phyloP scores from a whole-genome alignment of 2,329 filamentous ascomycete species.

The Fusarium concolor region DNA sequence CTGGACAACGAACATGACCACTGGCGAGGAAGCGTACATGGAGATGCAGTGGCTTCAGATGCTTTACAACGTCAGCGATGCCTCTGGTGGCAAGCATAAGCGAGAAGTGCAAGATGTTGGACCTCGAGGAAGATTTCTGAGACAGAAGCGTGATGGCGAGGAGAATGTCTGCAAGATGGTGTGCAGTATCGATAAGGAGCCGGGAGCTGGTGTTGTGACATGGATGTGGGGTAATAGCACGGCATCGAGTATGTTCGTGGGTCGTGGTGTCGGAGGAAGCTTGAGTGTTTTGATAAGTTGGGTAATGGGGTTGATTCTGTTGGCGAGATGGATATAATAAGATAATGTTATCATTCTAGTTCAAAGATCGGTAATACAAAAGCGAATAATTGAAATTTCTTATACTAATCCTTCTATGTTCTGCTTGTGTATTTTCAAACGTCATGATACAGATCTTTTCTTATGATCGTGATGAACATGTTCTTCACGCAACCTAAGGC shows the following conservation, averaged over 20 bases:
- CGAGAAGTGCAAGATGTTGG: neutral
- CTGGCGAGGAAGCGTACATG: neutral
- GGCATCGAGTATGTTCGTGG: neutral
- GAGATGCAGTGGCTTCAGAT: slow-evolving; percentile 1
- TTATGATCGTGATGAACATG: too few relatives aligned
- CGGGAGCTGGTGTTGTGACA: neutral
- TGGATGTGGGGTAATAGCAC: slow-evolving; percentile 1
- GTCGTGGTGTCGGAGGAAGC: neutral
- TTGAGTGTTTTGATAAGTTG: neutral
- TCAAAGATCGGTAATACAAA: too few relatives aligned
- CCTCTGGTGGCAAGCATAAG: neutral
- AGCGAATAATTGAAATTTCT: too few relatives aligned
- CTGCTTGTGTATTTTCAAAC: too few relatives aligned
- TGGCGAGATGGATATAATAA: neutral
- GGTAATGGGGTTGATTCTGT: neutral
- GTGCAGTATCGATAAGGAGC: neutral
- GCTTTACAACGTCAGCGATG: neutral
- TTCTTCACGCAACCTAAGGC: too few relatives aligned
- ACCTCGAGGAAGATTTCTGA: neutral
- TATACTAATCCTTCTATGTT: too few relatives aligned
- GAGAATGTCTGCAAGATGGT: neutral
- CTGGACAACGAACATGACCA: neutral
- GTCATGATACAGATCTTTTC: too few relatives aligned
- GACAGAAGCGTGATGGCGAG: neutral
- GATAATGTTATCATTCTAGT: neutral